Base-by-base conservation (phyloP, 352 stramenopile species). In the Discostella stelligera region DNA sequence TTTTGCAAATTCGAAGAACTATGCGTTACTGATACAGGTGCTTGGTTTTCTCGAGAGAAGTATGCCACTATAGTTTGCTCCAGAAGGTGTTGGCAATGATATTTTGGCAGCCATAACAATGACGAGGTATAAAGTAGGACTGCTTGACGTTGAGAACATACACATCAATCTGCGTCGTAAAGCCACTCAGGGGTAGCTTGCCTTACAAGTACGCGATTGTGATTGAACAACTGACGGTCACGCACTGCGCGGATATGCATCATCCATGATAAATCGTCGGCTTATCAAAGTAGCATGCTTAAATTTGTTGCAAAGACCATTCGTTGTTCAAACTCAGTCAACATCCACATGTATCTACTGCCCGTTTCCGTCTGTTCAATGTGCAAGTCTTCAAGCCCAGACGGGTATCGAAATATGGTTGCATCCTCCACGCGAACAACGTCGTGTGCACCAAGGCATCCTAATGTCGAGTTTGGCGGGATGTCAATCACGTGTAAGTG, bases 361-460 rank as follows among this genome's bases (percentile, higher is more conserved):
- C 1, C 49, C 2, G 16, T 13, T 32, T 1, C 39, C 21, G 20
- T n/a, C n/a, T 68, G 49, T 30, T 74, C 73, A 59, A 80, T 66
- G 7, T 75, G 65, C 14, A 80, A 49, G 25, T 80, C 73, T 66
- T 80, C 73, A 18, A 80, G 56, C 8, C 73, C 73, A 8, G 73
- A 55, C 30, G 73, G 73, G 25, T 67, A 71, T 27, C 20, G 39
- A 68, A 55, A 61, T 32, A 62, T 62, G 9, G 23, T 65, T 21
- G 66, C 71, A 32, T 54, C 30, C 10, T 53, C 32, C 27, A 61
- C 16, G 7, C 11, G 2, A 44, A 3, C 7, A 44, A 11, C 23
- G 20, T 64, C 20, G 0, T 23, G 16, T 25, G n/a, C 49, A 30
- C 48, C 39, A 23, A 55, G 54, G 66, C 71, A 79, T 37, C 67